Evolutionary conservation across 495 filamentous ascomycete genomes (phyloP), one percentile per base, ranked within the genome.

Genomic region (Halenospora varia): DNA sequence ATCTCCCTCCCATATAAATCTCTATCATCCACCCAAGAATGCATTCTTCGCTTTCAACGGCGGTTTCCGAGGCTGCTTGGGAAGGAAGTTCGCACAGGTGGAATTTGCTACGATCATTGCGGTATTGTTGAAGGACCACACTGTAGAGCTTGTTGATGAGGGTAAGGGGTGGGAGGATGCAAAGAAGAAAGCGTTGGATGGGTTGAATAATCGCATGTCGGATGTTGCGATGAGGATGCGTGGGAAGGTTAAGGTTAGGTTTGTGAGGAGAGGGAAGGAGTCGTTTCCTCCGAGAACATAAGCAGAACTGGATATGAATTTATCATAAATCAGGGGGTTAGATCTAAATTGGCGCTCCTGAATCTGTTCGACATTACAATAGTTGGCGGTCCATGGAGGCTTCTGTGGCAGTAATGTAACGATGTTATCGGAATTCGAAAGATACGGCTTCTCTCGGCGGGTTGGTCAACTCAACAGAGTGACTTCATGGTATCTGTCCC

Each of bases 31-130:
- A 0, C 72, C 75, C 0, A 74, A 78, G n/a, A 85, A 86, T 2
- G 76, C 82, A 2, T 91, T 77, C 61, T 71, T 90, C 15, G 84
- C 89, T 0, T 92, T 90, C 69, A 82, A 80, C 48, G 87, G 88
- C 20, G 88, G 89, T 3, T 72, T 77, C 24, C 77, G 82, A 60
- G 82, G 82, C 60, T 93, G 86, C 70, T 77, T 83, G 62, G 89
- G 77, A 56, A 78, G 79, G 55, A 80, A 80, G 58, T 89, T 92
- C 63, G 88, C 88, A 11, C 85, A 90, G 70, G 88, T 90, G 60
- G 88, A 92, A 66, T 73, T 88, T 47, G 71, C 81, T 23, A 85
- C 86, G 0, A 85, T 82, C 58, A 75, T 92, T 56, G 77, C 84
- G 0, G 77, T 81, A 10, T 69, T 91, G 9, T 84, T 90, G 53